These are phyloP conservation scores for Pisolithus microcarpus DNA, from an alignment of 768 basidiomycete species.

Conservation along the genomic window DNA sequence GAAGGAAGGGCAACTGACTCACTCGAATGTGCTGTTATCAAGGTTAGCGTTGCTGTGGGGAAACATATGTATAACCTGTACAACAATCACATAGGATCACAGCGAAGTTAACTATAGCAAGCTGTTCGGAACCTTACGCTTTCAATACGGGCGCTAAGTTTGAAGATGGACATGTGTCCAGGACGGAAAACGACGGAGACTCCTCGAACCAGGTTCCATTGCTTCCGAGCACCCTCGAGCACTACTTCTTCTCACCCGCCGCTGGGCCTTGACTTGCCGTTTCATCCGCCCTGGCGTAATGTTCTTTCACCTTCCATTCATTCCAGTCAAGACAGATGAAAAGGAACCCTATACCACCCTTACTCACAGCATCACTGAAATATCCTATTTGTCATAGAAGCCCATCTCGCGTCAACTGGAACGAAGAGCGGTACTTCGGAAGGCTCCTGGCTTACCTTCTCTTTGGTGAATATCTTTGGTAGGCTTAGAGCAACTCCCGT, in stretches of 20 bases:
- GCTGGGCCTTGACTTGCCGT: not conserved
- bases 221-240: not conserved
- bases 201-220: too few relatives aligned
- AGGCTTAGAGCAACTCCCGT: slow-evolving; percentile 28
- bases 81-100: too few relatives aligned
- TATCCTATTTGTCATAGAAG: slow-evolving; percentile 13
- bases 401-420: not conserved
- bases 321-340: not conserved
- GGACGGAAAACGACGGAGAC: too few relatives aligned
- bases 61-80: too few relatives aligned
- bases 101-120: too few relatives aligned
- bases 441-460: slow-evolving; percentile 27
- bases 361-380: slow-evolving; percentile 24
- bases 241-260: not conserved
- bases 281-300: not conserved
- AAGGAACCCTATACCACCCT: not conserved
- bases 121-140: too few relatives aligned
- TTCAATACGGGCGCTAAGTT: too few relatives aligned
- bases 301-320: not conserved
- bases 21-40: too few relatives aligned
- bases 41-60: too few relatives aligned
- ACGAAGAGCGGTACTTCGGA: not conserved
- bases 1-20: too few relatives aligned
- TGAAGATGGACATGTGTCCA: too few relatives aligned
- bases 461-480: slow-evolving; percentile 40